Evolutionary conservation across 148 eudicot species (phyloP).

Genomic region (Rhododendron williamsianum): DNA sequence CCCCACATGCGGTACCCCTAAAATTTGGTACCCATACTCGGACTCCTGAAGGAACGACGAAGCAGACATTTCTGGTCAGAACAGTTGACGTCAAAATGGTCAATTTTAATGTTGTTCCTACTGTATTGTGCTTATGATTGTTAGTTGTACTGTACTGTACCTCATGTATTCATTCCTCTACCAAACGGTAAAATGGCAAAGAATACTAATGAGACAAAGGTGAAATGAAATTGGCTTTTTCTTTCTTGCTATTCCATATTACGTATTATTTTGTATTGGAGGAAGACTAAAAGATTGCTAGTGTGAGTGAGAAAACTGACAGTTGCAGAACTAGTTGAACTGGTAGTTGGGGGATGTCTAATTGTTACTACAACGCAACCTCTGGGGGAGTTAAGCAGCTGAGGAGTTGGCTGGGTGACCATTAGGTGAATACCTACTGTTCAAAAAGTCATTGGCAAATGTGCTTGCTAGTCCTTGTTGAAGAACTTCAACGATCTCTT

Average conservation of each 20-base stretch:
- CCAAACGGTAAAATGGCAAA: background rate
- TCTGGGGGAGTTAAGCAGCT: background rate
- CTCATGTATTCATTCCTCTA: background rate
- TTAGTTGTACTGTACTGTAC: background rate
- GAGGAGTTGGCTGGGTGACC: slow-evolving; percentile 11
- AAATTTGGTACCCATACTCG: no score
- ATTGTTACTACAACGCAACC: background rate
- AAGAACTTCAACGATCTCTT: background rate
- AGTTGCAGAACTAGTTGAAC: background rate
- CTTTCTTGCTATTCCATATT: no score
- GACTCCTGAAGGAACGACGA: background rate
- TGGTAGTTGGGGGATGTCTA: background rate
- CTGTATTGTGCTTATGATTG: background rate
- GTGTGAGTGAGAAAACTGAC: background rate
- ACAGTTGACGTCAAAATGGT: background rate
- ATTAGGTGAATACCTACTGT: slow-evolving; percentile 29
- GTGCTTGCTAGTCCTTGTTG: background rate
- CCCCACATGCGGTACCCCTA: background rate
- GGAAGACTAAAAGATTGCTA: background rate
- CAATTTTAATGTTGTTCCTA: background rate
- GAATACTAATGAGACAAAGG: background rate
- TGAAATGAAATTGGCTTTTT: background rate
- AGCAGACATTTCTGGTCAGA: background rate
- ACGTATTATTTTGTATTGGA: background rate
- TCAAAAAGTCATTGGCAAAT: slow-evolving; percentile 13